Evolutionary conservation across 495 filamentous ascomycete genomes (phyloP), one percentile per base, ranked within the genome.

Genomic region (Beverwykella pulmonaria): DNA sequence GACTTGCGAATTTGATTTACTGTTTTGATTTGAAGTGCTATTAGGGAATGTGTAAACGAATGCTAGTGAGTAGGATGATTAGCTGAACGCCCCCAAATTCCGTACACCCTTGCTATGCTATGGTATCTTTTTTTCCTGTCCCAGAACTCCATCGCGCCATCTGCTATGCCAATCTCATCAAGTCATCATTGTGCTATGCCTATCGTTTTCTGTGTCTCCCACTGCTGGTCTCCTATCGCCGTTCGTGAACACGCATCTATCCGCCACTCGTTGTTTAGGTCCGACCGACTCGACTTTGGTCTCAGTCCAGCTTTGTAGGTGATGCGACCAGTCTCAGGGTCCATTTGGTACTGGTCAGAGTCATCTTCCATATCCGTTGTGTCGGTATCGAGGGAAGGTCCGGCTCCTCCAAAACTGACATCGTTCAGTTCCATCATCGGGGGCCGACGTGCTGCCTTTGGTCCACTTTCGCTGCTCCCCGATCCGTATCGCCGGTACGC

Each of bases 271-370:
- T 20, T 22, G 53, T 22, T 14, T 19, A 12, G 39, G 17, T 56
- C 19, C 27, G 30, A 30, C 6, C 32, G 26, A 19, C 30, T 56
- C 15, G 20, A n/a, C 4, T 56, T 26, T 22, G 34, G 48, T 34
- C 27, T 56, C 25, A 22, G 20, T 29, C 22, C 17, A 27, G 49
- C 19, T n/a, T 49, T 63, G 29, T 48, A 53, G 2, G 32, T 36
- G 12, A 64, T 44, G 20, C 61, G 49, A 12, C 61, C 61, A 23
- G 61, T 62, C 15, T 22, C 34, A 6, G 59, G 59, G 46, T 62
- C 59, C 47, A 54, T 48, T 2, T 34, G 19, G 20, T 53, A 62
- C 41, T 26, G 57, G 22, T 25, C 32, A 2, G 19, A 15, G 1
- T 50, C 46, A 6, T 61, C 58, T 5, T 58, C 55, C 48, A 50